A percentile compares a stretch with the other conserved stretches of the same genome.
phyloP scores from a whole-genome alignment of 495 filamentous ascomycete species.

The Neurospora sp. region DNA sequence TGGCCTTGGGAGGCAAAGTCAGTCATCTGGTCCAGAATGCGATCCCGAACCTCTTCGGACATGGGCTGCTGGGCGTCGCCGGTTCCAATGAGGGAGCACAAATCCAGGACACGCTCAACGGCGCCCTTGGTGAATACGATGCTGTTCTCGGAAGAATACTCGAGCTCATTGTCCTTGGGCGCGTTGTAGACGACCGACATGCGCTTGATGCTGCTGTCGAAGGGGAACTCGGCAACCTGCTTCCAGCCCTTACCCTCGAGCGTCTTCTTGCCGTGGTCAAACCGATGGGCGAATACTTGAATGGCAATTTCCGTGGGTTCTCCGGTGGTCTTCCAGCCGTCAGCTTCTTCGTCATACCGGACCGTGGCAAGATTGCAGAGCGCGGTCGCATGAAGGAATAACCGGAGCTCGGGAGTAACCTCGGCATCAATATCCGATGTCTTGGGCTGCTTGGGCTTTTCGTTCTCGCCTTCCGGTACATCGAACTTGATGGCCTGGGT shows the following conservation, averaged over 20 bases:
- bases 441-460: constrained; percentile 9
- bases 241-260: constrained; percentile 46
- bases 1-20: constrained; percentile 65
- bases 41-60: constrained; percentile 48
- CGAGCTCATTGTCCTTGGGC: constrained; percentile 17
- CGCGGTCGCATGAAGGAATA: constrained; percentile 59
- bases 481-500: constrained; percentile 45
- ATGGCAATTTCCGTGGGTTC: constrained; percentile 81
- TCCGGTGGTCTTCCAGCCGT: constrained; percentile 62
- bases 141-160: constrained; percentile 23
- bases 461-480: constrained; percentile 35
- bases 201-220: constrained; percentile 72
- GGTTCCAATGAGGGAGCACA: constrained; percentile 52
- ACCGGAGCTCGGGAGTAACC: constrained; percentile 42
- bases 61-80: constrained; percentile 41
- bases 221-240: constrained; percentile 66
- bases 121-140: constrained; percentile 72
- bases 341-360: constrained; percentile 41
- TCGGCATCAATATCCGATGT: constrained; percentile 16
- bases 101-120: constrained; percentile 66
- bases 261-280: constrained; percentile 47
- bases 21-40: constrained; percentile 55
- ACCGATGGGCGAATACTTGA: constrained; percentile 67
- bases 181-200: constrained; percentile 67
- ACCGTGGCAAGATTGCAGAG: constrained; percentile 73